Evolutionary conservation across 1,139 yeast species (phyloP).

Genomic region (Kluyveromyces marxianus): DNA sequence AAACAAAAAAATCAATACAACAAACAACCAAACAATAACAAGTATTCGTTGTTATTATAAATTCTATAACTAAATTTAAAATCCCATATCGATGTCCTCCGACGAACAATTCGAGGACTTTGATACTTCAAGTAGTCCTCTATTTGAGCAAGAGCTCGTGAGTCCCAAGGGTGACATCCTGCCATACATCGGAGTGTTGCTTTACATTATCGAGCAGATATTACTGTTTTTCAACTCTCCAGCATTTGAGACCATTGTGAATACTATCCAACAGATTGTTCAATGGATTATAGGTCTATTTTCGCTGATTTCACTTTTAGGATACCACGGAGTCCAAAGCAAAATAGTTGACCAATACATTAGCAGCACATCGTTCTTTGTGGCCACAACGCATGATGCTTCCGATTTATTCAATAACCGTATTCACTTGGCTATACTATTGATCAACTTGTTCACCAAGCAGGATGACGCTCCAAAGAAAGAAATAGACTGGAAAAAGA

Average conservation of each 20-base stretch:
- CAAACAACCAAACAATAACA: no score
- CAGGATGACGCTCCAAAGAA: background rate
- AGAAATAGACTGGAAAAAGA: constrained; percentile 3
- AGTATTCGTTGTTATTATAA: no score
- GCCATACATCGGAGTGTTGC: background rate
- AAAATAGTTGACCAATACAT: constrained; percentile 2
- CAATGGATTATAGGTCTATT: constrained; percentile 3
- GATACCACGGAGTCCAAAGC: constrained; percentile 5
- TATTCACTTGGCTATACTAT: background rate
- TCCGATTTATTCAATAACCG: background rate
- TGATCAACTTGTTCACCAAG: background rate
- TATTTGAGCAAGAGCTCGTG: background rate
- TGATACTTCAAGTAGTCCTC: no score
- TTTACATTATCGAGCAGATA: background rate
- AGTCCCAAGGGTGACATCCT: no score
- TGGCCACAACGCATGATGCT: background rate
- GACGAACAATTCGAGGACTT: no score
- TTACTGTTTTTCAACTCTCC: constrained; percentile 2
- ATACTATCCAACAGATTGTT: constrained; percentile 2
- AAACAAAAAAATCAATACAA: no score
- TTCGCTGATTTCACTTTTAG: constrained; percentile 2
- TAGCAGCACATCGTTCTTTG: constrained; percentile 2
- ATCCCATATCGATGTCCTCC: no score
- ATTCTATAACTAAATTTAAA: no score
- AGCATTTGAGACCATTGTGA: constrained; percentile 1